Conservation (phyloP, 2,329 filamentous ascomycete species). For the Alternaria sp. region DNA sequence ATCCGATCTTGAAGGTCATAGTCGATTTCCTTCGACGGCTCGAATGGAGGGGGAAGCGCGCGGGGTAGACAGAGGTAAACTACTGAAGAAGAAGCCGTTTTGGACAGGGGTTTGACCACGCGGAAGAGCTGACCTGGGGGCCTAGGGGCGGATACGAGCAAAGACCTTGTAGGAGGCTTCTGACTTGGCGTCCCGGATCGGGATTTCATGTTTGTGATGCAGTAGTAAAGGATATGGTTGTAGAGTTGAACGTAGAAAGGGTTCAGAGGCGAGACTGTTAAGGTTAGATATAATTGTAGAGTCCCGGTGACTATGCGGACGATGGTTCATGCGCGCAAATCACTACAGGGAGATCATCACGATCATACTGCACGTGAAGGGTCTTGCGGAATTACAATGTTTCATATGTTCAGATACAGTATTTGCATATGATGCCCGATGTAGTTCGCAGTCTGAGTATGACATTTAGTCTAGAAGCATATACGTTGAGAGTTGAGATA, state of each 20-base stretch:
- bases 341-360: background rate
- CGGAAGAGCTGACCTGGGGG: constrained; percentile 18
- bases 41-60: background rate
- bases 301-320: background rate
- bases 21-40: background rate
- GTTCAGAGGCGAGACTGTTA: background rate
- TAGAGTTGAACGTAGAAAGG: background rate
- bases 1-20: background rate
- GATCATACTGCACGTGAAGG: background rate
- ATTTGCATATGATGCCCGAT: background rate
- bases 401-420: background rate
- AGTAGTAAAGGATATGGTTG: background rate
- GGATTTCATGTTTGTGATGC: background rate
- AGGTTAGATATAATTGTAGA: background rate
- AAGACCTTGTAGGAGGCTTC: background rate
- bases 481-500: too few relatives aligned
- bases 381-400: background rate
- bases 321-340: too few relatives aligned
- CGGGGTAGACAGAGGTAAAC: constrained; percentile 20
- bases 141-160: background rate
- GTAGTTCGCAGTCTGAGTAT: background rate
- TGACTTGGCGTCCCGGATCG: background rate
- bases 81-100: background rate
- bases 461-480: too few relatives aligned
- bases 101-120: constrained; percentile 11